Conservation (phyloP, 1,284 basidiomycete species). For the Ustilago bromivora region DNA sequence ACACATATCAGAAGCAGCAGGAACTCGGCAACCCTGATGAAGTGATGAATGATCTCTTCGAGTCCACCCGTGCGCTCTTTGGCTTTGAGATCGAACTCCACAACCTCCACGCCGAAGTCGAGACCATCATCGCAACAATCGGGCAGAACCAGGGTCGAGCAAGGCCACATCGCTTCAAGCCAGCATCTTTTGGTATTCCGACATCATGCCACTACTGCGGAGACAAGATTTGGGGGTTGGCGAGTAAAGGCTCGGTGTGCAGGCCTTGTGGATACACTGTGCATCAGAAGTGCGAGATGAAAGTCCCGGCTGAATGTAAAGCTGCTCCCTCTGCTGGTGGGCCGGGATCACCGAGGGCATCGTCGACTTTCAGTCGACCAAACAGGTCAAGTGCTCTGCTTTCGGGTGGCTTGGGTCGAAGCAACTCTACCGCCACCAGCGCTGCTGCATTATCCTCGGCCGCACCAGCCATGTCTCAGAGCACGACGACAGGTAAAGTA, state of each 20-base stretch:
- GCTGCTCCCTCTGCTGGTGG: conserved; percentile 24
- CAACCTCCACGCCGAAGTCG: conserved; percentile 45
- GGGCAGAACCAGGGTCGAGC: conserved; percentile 51
- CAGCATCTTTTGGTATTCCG: conserved; percentile 55
- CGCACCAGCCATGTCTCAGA: neutral
- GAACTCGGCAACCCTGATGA: conserved; percentile 53
- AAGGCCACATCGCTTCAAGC: conserved; percentile 58
- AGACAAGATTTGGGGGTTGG: conserved; percentile 57
- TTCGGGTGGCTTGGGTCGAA: neutral
- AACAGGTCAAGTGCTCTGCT: conserved; percentile 23
- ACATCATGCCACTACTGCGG: conserved; percentile 56
- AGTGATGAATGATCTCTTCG: conserved; percentile 57
- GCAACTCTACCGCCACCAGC: neutral
- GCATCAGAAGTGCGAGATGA: conserved; percentile 62
- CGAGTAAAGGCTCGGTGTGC: conserved; percentile 53
- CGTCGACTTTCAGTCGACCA: conserved; percentile 5
- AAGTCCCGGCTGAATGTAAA: conserved; percentile 58
- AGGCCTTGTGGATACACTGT: conserved; percentile 60
- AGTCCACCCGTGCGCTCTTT: conserved; percentile 27
- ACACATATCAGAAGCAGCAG: conserved; percentile 45
- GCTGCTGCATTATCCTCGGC: conserved; percentile 3
- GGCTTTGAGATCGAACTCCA: conserved; percentile 45
- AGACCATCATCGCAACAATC: conserved; percentile 38
- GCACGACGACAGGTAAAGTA: conserved; percentile 23
- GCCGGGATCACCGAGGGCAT: neutral